Conservation (phyloP, 2,329 filamentous ascomycete genomes). For the Coleophoma eucalyptorum region DNA sequence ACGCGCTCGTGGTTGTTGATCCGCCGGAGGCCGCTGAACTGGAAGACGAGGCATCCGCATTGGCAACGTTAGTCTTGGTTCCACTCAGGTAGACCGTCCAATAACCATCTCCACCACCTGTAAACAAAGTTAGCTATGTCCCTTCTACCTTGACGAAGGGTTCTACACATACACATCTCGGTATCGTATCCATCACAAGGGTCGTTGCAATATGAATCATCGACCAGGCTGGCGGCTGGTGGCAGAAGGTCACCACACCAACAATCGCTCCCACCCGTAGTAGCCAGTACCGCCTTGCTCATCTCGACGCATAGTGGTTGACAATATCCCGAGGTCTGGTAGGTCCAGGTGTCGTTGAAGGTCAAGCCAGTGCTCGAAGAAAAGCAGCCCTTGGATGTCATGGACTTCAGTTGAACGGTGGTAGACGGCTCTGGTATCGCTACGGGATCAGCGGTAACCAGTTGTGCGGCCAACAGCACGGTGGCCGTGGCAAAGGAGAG, state of each 20-base stretch:
- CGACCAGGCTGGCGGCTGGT: conserved; percentile 11
- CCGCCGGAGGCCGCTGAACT: conserved; percentile 5
- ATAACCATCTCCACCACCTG: conserved; percentile 21
- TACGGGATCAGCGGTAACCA: conserved; percentile 10
- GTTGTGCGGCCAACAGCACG: conserved; percentile 11
- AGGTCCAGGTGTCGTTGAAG: conserved; percentile 18
- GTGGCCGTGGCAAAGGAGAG: conserved; percentile 8
- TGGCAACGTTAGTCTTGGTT: conserved; percentile 9
- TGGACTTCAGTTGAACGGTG: conserved; percentile 1
- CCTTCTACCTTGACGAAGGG: background rate
- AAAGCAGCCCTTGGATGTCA: conserved; percentile 21
- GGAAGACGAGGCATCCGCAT: conserved; percentile 8
- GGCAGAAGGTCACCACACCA: conserved; percentile 26
- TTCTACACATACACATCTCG: conserved; percentile 18
- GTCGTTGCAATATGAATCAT: conserved; percentile 15
- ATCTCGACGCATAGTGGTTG: conserved; percentile 14
- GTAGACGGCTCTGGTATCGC: background rate
- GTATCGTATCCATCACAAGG: conserved; percentile 22
- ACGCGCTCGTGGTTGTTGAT: conserved; percentile 10
- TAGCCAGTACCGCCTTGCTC: conserved; percentile 17
- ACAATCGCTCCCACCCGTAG: conserved; percentile 19
- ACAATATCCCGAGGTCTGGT: conserved; percentile 23
- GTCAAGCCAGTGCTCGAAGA: conserved; percentile 17
- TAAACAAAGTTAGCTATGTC: conserved; percentile 11
- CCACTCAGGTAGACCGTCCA: conserved; percentile 23